Base-by-base conservation (phyloP, 2,329 filamentous ascomycete species). In the Botrytis fabae region DNA sequence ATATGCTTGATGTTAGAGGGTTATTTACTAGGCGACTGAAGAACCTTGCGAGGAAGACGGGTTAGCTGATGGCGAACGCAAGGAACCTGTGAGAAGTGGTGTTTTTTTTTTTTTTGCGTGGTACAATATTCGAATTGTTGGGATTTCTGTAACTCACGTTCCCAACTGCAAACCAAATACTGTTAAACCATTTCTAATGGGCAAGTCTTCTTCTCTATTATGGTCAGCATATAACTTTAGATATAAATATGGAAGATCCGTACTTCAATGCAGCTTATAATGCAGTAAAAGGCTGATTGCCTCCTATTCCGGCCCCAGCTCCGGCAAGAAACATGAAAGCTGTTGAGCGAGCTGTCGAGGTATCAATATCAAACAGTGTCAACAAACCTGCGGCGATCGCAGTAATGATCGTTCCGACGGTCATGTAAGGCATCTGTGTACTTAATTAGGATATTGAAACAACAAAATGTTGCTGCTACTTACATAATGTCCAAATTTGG, bases 321-420 rank as follows among this genome's bases (percentile, higher is more conserved):
- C 64, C 64, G 18, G 42, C 42, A 48, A 68, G 42, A 38, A 68
- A 48, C n/a, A 68, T 46, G 46, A 68, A 48, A 38, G 42, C 32
- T n/a, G 64, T 54, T n/a, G 42, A 68, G 32, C n/a, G 32, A 48
- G 64, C 64, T 16, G 64, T 68, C n/a, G 64, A 48, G n/a, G 64
- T 68, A 68, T 68, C 44, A 38, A 54, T 22, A 40, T 54, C 20
- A 25, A 68, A 16, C 14, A 22, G 32, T 54, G 44, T 40, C 32
- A 68, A 16, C 3, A 68, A 14, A 10, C n/a, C 32, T 6, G 42
- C 42, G n/a, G 42, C 44, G 7, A 68, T 38, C 7, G 38, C 32
- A 14, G 14, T 48, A 9, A 68, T 38, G 2, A 38, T 38, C 12
- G 42, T 46, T 28, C 44, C 64, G 16, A 25, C 22, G 22, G 54